Percentiles rank a stretch among this genome's conserved stretches.
phyloP scores from a whole-genome alignment of 257 asterid species.

The Cordia subcordata region DNA sequence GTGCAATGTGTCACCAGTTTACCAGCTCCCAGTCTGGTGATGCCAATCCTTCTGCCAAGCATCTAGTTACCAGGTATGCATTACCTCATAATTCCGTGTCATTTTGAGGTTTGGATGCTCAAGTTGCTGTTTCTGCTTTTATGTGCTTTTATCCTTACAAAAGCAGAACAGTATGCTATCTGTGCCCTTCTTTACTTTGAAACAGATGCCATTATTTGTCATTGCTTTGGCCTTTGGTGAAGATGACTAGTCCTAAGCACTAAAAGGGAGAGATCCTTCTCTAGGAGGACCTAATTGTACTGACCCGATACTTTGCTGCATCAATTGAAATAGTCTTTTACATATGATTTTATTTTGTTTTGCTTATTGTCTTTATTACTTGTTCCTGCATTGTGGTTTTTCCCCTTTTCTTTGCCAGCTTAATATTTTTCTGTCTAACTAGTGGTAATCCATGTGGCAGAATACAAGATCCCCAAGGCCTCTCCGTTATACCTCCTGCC shows the following conservation, averaged over 20 bases:
- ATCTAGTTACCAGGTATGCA: constrained; percentile 41
- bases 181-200: not conserved
- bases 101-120: not conserved
- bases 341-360: too few species aligned
- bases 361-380: too few species aligned
- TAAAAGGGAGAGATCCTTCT: constrained; percentile 4
- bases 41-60: constrained; percentile 31
- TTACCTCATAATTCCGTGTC: not conserved
- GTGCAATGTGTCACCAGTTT: constrained; percentile 46
- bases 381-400: not conserved
- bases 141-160: too few species aligned
- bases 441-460: constrained; percentile 28
- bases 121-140: not conserved
- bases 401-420: not conserved
- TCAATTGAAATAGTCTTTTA: too few species aligned
- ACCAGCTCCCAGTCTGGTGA: constrained; percentile 33
- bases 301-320: not conserved
- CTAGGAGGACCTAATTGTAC: constrained; percentile 1
- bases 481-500: constrained; percentile 31
- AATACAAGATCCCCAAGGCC: constrained; percentile 46
- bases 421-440: constrained; percentile 6
- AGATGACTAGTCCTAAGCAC: not conserved
- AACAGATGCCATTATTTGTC: constrained; percentile 1
- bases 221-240: not conserved
- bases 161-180: not conserved